Percentiles rank a stretch among this genome's conserved stretches.
These are phyloP conservation scores for Sclerotinia spermophila DNA, from an alignment of 2,329 filamentous ascomycete genomes.

Conservation along the genomic window DNA sequence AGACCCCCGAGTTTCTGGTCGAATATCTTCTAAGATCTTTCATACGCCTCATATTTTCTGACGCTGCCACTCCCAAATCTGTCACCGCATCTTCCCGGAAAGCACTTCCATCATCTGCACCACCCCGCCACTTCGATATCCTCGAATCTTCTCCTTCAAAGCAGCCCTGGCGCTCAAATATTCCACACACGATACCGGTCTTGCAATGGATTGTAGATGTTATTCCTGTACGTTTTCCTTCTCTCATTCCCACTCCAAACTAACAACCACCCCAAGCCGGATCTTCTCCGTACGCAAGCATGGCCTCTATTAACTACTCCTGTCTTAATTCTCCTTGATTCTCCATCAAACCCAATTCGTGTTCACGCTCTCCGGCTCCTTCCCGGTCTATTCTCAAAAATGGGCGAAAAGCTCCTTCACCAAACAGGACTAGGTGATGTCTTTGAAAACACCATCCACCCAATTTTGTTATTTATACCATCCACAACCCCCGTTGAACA, in stretches of 20 bases:
- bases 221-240: constrained; percentile 44
- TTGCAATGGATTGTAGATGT: constrained; percentile 58
- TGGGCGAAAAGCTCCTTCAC: constrained; percentile 51
- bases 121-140: constrained; percentile 39
- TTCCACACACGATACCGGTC: constrained; percentile 50
- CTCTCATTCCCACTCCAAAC: constrained; percentile 13
- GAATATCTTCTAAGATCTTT: constrained; percentile 58
- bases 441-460: constrained; percentile 66
- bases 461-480: constrained; percentile 73
- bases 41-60: constrained; percentile 65
- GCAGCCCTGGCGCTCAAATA: constrained; percentile 60
- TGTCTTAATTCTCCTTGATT: constrained; percentile 66
- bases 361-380: constrained; percentile 52
- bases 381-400: constrained; percentile 50
- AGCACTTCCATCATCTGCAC: constrained; percentile 44
- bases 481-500: constrained; percentile 71
- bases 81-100: constrained; percentile 58
- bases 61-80: constrained; percentile 46
- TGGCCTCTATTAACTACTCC: constrained; percentile 71
- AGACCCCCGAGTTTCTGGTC: constrained; percentile 44
- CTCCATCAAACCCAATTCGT: constrained; percentile 50
- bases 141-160: constrained; percentile 41
- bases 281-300: constrained; percentile 40
- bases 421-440: constrained; percentile 64
- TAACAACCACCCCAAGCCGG: neutral